These are phyloP conservation scores for Pezicula neosporulosa DNA, from an alignment of 2,329 filamentous ascomycete genomes.

Conservation along the genomic window DNA sequence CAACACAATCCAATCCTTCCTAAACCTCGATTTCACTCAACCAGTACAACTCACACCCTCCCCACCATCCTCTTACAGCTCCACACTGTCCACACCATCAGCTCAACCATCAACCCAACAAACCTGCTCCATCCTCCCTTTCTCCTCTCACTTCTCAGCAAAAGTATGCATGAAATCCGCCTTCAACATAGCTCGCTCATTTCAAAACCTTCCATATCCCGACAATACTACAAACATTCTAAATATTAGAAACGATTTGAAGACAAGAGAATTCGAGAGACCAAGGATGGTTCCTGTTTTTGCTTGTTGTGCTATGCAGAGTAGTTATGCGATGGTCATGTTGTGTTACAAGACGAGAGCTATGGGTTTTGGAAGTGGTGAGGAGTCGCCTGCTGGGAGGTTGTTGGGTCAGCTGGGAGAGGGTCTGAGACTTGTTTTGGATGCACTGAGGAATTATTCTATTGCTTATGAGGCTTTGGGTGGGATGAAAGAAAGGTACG, in stretches of 20 bases:
- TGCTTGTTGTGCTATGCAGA: conserved; percentile 32
- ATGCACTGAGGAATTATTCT: conserved; percentile 21
- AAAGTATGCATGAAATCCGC: conserved; percentile 47
- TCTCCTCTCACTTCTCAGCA: conserved; percentile 42
- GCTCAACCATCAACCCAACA: not conserved
- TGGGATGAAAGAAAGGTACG: conserved; percentile 23
- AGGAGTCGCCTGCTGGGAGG: conserved; percentile 7
- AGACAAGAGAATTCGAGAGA: not conserved
- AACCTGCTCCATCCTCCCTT: conserved; percentile 32
- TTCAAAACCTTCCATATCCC: conserved; percentile 43
- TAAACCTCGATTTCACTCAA: not conserved
- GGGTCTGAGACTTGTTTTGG: conserved; percentile 15
- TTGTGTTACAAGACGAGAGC: conserved; percentile 19
- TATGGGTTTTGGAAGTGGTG: conserved; percentile 11
- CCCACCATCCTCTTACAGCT: conserved; percentile 2
- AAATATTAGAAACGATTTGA: no score
- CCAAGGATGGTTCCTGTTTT: conserved; percentile 30
- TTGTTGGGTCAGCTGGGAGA: conserved; percentile 16
- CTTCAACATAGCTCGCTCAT: conserved; percentile 43
- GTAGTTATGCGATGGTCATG: conserved; percentile 31
- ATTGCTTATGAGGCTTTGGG: conserved; percentile 22
- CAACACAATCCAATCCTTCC: conserved; percentile 1
- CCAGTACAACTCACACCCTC: not conserved
- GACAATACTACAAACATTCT: not conserved
- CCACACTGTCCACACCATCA: not conserved